Evolutionary conservation across 805 yeast genomes (phyloP).

Genomic region (Starmerella floris): DNA sequence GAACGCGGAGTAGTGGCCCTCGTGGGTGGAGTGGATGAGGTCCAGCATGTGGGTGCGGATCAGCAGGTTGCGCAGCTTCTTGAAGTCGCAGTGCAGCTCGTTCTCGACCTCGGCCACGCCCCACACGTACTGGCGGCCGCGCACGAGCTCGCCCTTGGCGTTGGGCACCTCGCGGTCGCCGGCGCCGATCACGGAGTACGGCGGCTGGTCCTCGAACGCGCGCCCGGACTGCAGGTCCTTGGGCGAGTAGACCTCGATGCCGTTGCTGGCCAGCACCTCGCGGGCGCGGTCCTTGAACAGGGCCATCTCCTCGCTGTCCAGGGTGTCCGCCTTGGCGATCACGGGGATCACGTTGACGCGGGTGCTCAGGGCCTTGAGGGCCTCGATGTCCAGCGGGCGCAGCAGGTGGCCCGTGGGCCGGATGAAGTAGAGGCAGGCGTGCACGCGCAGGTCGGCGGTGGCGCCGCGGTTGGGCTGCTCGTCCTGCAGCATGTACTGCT

Average conservation of each 20-base stretch:
- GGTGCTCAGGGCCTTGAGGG: slow-evolving; percentile 55
- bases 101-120: slow-evolving; percentile 78
- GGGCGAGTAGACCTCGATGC: slow-evolving; percentile 44
- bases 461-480: slow-evolving; percentile 52
- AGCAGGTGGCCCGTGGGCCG: slow-evolving; percentile 53
- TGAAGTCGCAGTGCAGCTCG: slow-evolving; percentile 63
- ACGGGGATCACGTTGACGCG: slow-evolving; percentile 75
- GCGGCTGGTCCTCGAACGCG: slow-evolving; percentile 35
- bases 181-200: slow-evolving; percentile 63
- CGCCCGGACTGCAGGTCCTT: slow-evolving; percentile 23
- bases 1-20: slow-evolving; percentile 54
- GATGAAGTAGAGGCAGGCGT: slow-evolving; percentile 74
- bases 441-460: slow-evolving; percentile 55
- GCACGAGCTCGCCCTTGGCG: slow-evolving; percentile 37
- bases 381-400: slow-evolving; percentile 53
- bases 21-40: slow-evolving; percentile 60
- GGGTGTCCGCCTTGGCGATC: slow-evolving; percentile 66
- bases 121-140: slow-evolving; percentile 75
- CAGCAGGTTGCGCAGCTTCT: slow-evolving; percentile 46
- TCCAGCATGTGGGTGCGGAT: slow-evolving; percentile 65
- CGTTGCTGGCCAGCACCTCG: slow-evolving; percentile 38
- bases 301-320: slow-evolving; percentile 43
- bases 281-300: slow-evolving; percentile 43
- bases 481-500: slow-evolving; percentile 55
- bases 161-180: slow-evolving; percentile 34